These are phyloP conservation scores for Chaetomiaceae sp. DNA, from an alignment of 2,329 filamentous ascomycete species.

Conservation along the genomic window DNA sequence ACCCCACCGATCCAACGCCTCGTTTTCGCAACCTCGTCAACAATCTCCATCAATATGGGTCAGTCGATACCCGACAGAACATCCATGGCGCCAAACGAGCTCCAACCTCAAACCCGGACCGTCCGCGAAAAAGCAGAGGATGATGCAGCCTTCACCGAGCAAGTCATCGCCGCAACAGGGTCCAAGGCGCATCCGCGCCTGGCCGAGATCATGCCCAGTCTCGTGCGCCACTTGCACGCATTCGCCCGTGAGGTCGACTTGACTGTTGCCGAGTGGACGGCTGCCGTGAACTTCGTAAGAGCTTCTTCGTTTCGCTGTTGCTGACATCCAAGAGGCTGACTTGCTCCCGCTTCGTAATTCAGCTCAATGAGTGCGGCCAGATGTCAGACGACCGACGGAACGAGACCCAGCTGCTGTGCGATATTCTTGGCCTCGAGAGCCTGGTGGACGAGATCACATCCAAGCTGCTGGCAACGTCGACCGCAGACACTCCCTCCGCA, in stretches of 20 bases:
- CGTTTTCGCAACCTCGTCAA: not conserved
- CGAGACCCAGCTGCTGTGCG: constrained; percentile 61
- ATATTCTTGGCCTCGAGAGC: constrained; percentile 61
- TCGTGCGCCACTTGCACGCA: constrained; percentile 61
- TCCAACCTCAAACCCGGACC: constrained; percentile 6
- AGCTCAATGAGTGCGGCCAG: constrained; percentile 60
- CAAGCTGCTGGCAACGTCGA: constrained; percentile 39
- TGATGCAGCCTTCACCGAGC: constrained; percentile 49
- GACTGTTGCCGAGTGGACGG: constrained; percentile 60
- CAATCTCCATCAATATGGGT: constrained; percentile 17
- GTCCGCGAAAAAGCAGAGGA: constrained; percentile 15
- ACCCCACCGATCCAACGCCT: not conserved
- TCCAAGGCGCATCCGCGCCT: constrained; percentile 54
- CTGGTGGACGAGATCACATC: constrained; percentile 61
- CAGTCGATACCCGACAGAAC: constrained; percentile 18
- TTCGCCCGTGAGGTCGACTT: constrained; percentile 62
- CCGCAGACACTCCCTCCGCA: constrained; percentile 48
- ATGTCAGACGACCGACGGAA: constrained; percentile 58
- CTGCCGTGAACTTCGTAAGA: constrained; percentile 51
- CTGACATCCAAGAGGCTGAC: constrained; percentile 1
- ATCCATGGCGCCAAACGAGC: constrained; percentile 1
- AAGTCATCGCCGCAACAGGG: constrained; percentile 58
- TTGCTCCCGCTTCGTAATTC: not conserved
- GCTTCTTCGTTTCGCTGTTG: no score
- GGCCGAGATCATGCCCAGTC: constrained; percentile 49